phyloP scores from a whole-genome alignment of 148 eudicot species.

The Cornus kousa region DNA sequence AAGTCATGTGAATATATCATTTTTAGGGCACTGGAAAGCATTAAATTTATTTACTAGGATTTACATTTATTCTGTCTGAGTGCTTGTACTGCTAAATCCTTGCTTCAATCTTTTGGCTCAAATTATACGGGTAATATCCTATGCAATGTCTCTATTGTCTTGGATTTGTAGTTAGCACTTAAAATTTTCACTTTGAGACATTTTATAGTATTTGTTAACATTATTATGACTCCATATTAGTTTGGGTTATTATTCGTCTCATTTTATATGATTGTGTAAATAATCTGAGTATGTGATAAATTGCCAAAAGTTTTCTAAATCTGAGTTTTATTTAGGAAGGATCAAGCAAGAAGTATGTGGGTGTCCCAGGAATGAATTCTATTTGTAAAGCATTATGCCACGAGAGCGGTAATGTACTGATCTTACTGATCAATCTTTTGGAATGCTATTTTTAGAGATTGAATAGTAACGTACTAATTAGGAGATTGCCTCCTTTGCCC shows the following conservation, averaged over 20 bases:
- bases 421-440: background rate
- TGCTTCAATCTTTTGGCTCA: background rate
- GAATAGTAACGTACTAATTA: conserved; percentile 2
- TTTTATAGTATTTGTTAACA: background rate
- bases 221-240: background rate
- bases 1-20: background rate
- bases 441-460: conserved; percentile 3
- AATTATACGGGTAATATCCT: background rate
- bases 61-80: background rate
- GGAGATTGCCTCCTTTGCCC: conserved; percentile 1
- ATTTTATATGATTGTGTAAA: no score
- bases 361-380: conserved; percentile 93
- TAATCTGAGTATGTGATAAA: no score
- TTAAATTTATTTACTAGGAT: background rate
- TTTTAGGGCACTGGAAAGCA: background rate
- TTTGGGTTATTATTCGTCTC: no score
- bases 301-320: conserved; percentile 6
- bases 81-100: background rate
- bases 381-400: conserved; percentile 73
- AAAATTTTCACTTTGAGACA: background rate
- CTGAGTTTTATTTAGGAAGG: conserved; percentile 51
- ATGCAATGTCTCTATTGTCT: background rate
- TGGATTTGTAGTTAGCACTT: background rate
- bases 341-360: conserved; percentile 70
- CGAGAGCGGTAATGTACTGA: conserved; percentile 57